Evolutionary conservation across 1,284 basidiomycete genomes (phyloP), one percentile per base, ranked within the genome.

Genomic region (Marasmius fiardii): DNA sequence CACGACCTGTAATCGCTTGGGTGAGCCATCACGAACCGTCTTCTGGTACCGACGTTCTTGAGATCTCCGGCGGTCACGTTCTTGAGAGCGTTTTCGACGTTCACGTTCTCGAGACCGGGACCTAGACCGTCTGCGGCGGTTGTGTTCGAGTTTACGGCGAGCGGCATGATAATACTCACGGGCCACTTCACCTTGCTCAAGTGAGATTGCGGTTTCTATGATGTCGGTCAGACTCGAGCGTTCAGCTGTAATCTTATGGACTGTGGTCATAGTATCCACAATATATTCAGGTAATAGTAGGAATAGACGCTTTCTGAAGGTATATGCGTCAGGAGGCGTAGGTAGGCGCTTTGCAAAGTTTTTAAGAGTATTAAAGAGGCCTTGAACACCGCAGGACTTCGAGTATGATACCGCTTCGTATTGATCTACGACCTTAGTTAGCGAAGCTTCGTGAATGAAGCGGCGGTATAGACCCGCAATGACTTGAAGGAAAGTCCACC

Each of bases 311-410:
- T 55, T 43, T 31, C 55, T 58, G 49, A 58, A 58, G 0, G 41
- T 51, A 31, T 58, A 58, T 7, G 52, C 6, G 37, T 58, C 57
- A 0, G 57, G 57, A 3, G 53, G 57, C n/a, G 43, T 45, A 3
- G 53, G 57, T 50, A 55, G 54, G n/a, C 49, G 45, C 3, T 16
- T 37, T 1, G 57, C 53, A 39, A 35, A 58, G 0, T 53, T 37
- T 2, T 37, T 52, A 12, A 58, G 18, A n/a, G 43, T 43, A 50
- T 7, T 28, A 43, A n/a, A n/a, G n/a, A n/a, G n/a, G n/a, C n/a
- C n/a, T n/a, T n/a, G n/a, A n/a, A n/a, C n/a, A n/a, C n/a, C n/a
- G n/a, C n/a, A n/a, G n/a, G n/a, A n/a, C n/a, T n/a, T n/a, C n/a
- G n/a, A n/a, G n/a, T n/a, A n/a, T n/a, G n/a, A n/a, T n/a, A n/a